Base-by-base conservation (phyloP, 257 asterid genomes). In the Craterostigma plantagineum region DNA sequence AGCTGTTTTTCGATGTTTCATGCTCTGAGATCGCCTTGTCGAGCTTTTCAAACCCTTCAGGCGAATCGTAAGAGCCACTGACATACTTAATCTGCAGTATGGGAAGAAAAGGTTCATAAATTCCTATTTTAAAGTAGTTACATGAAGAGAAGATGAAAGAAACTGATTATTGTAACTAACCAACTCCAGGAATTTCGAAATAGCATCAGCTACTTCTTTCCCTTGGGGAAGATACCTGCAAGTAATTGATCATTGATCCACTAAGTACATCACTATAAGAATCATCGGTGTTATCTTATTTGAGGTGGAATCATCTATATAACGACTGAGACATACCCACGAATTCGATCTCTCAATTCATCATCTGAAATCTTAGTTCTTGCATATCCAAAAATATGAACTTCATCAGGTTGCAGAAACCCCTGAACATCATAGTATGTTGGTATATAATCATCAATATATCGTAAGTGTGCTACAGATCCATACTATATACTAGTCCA, bases 341-440 rank as follows among this genome's bases (percentile, higher is more conserved):
- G 66, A 58, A 90, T 71, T 39, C 94, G 87, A 58, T 73, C 67
- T 58, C 92, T 79, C 61, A 90, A 58, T 43, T 83, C 94, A 14
- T 71, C 71, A 30, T 79, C 94, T 15, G 92, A 54, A 56, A 90
- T 78, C 71, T 80, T 83, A 51, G 91, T 72, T 71, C 99, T 75
- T 56, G 99, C 94, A 56, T 90, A 90, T 11, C 99, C 99, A 53
- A 90, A 90, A 60, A 90, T 90, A 79, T 77, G 87, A 65, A 90
- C 99, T 47, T 90, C 96, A 35, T 80, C 59, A 17, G 78, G 63
- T 57, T 45, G 71, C 68, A 90, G 63, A 61, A 90, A 90, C 18
- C 94, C 96, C 99, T 90, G 75, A 44, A 43, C 16, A 56, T 33
- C 38, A 59, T 44, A 14, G 35, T 5, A 30, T 17, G 35, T 17